phyloP scores from a whole-genome alignment of 345 rosid species.

The Barbarea vulgaris region DNA sequence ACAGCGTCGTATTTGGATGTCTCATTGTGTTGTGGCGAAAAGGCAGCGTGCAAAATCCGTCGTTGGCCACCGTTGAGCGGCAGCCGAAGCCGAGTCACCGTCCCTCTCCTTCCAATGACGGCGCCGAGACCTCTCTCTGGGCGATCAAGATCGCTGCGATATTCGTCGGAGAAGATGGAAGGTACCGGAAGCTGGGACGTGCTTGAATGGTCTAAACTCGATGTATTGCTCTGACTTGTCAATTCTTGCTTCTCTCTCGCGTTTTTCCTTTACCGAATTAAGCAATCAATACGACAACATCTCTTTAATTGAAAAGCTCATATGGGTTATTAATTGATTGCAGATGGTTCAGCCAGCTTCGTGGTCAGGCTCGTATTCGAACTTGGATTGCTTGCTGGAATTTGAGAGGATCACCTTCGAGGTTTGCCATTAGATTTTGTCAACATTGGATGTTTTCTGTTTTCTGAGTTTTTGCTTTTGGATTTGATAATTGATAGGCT shows the following conservation, averaged over 20 bases:
- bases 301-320: neutral
- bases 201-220: slow-evolving; percentile 80
- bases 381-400: slow-evolving; percentile 72
- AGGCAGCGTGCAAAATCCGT: slow-evolving; percentile 39
- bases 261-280: neutral
- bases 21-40: slow-evolving; percentile 38
- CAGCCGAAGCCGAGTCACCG: slow-evolving; percentile 13
- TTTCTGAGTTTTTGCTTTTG: neutral
- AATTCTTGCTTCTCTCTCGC: slow-evolving; percentile 27
- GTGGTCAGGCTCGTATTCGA: slow-evolving; percentile 52
- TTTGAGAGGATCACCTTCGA: slow-evolving; percentile 62
- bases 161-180: slow-evolving; percentile 69
- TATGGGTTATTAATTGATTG: slow-evolving; percentile 1
- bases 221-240: slow-evolving; percentile 43
- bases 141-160: slow-evolving; percentile 55
- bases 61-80: slow-evolving; percentile 39
- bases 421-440: slow-evolving; percentile 47
- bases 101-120: slow-evolving; percentile 41
- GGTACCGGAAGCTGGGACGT: slow-evolving; percentile 82
- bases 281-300: slow-evolving; percentile 11
- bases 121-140: slow-evolving; percentile 48
- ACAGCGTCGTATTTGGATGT: slow-evolving; percentile 39
- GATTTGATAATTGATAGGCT: slow-evolving; percentile 1
- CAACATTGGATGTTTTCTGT: slow-evolving; percentile 4
- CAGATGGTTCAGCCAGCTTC: slow-evolving; percentile 49